Conservation (phyloP, 768 basidiomycete genomes). For the Lentinula lateritia region DNA sequence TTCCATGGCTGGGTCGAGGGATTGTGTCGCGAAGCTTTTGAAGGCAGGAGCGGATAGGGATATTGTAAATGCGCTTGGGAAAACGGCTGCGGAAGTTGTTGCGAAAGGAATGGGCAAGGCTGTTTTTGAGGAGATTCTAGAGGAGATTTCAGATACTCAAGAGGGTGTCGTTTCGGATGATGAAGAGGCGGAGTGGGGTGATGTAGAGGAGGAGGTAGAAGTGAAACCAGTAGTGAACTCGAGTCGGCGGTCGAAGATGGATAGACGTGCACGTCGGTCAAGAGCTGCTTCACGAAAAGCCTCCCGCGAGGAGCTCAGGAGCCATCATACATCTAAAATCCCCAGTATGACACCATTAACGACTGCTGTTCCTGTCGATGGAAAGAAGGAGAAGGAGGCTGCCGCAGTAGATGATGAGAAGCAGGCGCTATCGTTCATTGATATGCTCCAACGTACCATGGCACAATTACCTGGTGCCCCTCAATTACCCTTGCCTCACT, state of each 20-base stretch:
- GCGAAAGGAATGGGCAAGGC: background rate
- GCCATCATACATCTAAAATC: background rate
- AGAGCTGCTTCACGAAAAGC: background rate
- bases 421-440: slow-evolving; percentile 51
- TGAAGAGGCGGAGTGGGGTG: slow-evolving; percentile 65
- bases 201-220: slow-evolving; percentile 63
- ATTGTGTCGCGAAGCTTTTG: slow-evolving; percentile 65
- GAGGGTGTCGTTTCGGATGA: slow-evolving; percentile 12
- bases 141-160: background rate
- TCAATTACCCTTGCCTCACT: slow-evolving; percentile 37
- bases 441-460: slow-evolving; percentile 72
- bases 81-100: slow-evolving; percentile 58
- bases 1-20: slow-evolving; percentile 54
- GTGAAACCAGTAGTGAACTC: slow-evolving; percentile 16
- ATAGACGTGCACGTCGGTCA: background rate
- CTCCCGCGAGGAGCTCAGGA: background rate
- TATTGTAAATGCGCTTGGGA: slow-evolving; percentile 68
- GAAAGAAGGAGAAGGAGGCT: background rate
- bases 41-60: slow-evolving; percentile 75
- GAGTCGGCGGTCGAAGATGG: slow-evolving; percentile 21
- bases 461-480: slow-evolving; percentile 58
- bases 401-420: slow-evolving; percentile 17
- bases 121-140: background rate
- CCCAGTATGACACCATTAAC: background rate
- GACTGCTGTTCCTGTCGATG: slow-evolving; percentile 5